Base-by-base conservation (phyloP, 2,329 filamentous ascomycete species). In the Decorospora gaudefroyi region DNA sequence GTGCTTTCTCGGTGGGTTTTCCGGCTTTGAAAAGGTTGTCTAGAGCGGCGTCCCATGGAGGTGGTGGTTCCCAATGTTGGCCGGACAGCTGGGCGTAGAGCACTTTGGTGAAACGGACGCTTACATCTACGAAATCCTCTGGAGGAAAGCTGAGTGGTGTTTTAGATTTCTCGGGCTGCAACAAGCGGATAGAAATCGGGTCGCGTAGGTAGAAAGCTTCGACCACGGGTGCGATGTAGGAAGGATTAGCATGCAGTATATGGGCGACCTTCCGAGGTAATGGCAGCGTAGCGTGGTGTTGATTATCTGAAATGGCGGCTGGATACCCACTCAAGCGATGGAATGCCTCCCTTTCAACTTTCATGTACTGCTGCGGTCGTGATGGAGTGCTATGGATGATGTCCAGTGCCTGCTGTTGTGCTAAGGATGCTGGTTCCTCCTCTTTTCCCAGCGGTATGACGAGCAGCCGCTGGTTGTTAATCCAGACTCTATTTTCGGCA, bases 121-220 rank as follows among this genome's bases (percentile, higher is more conserved):
- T 91, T 18, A 89, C 75, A 0, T 83, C 85, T 7, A 96, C 86
- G 26, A 95, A 80, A 64, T 97, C 92, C 31, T 79, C 72, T 0
- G 90, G 90, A 3, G 84, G 79, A 59, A 99, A 95, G 2, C 70
- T 64, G 2, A 90, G 75, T 0, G 73, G 69, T 0, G 69, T 72
- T 31, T 59, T 56, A 0, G 80, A 69, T 22, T 79, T 76, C 39
- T 78, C 74, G 2, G 62, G 59, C 42, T 84, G 74, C 3, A 96
- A 74, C 1, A 84, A 81, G 42, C 85, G 86, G 29, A 96, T 71
- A 0, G 86, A 79, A 44, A 90, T 78, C 0, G 90, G 86, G 61
- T 97, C 91, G 49, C 93, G 84, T 10, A 96, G 79, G 68, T 97
- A 97, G 70, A 99, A 97, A 1, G 87, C 84, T 69, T 99, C 95